Percentiles rank a stretch among this genome's conserved stretches.
Evolutionary conservation across 306 rosid genomes (phyloP).

Genomic region (Cyamopsis tetragonoloba): DNA sequence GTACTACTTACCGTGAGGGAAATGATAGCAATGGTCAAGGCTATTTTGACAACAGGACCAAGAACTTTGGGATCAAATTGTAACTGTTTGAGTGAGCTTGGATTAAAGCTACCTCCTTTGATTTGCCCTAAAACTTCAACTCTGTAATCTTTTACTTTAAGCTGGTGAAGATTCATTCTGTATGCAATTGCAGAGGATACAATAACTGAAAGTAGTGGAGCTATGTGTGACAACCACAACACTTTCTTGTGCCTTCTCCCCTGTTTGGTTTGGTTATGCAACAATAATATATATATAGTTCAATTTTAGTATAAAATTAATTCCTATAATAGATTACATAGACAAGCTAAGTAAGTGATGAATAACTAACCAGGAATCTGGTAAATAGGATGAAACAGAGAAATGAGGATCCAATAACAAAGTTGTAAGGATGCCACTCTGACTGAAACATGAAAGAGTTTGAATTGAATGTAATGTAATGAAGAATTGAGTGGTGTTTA

Average conservation of each 20-base stretch:
- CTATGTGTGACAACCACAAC: slow-evolving; percentile 60
- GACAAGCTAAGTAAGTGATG: too few species aligned
- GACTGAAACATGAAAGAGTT: slow-evolving; percentile 24
- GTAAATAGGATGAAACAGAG: slow-evolving; percentile 51
- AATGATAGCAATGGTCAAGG: slow-evolving; percentile 50
- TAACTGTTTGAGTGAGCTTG: slow-evolving; percentile 52
- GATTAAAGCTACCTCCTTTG: slow-evolving; percentile 60
- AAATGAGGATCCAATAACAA: slow-evolving; percentile 55
- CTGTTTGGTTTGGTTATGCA: slow-evolving; percentile 27
- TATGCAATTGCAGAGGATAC: slow-evolving; percentile 52
- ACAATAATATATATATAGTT: neutral
- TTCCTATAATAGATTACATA: neutral
- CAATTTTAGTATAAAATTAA: neutral
- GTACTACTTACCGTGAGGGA: slow-evolving; percentile 69
- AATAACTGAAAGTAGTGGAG: slow-evolving; percentile 64
- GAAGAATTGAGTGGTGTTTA: too few species aligned
- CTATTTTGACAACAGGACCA: slow-evolving; percentile 48
- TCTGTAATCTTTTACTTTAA: slow-evolving; percentile 31
- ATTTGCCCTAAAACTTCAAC: slow-evolving; percentile 60
- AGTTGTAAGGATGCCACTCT: slow-evolving; percentile 56
- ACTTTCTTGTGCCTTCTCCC: slow-evolving; percentile 56
- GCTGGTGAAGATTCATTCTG: slow-evolving; percentile 38
- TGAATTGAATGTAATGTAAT: too few species aligned
- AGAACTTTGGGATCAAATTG: slow-evolving; percentile 32
- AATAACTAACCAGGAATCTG: slow-evolving; percentile 47